Evolutionary conservation across 768 basidiomycete genomes (phyloP), one percentile per base, ranked within the genome.

Genomic region (Leucocoprinus leucothites): DNA sequence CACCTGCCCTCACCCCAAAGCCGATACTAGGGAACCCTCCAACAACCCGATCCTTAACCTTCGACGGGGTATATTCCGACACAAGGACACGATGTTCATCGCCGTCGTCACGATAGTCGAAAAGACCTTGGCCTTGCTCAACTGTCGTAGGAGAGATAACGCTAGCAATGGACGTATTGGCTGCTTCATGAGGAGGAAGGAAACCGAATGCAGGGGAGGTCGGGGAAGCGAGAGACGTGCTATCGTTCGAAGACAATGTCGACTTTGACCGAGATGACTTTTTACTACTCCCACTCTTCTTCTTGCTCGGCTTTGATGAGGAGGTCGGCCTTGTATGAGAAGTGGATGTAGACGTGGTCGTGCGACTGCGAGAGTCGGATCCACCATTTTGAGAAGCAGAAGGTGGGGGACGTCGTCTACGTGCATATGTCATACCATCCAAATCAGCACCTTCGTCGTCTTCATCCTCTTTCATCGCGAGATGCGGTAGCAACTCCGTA

Each of bases 361-460:
- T 86, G 28, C 81, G 77, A 3, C 84, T 86, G 34, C 77, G 80
- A 3, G 82, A 84, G 56, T 84, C 82, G 0, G 86, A 87, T 22
- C 77, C 80, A 28, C 74, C 73, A 9, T 67, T 60, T 19, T 25
- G 13, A 22, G 63, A 67, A 3, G 63, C 65, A 19, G 42, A 35
- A 0, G 45, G 24, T 26, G 48, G 40, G 2, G 71, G 64, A 0
- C 64, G 67, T 14, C 69, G 65, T 41, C 68, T 71, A 36, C 75
- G 72, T 5, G 78, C 62, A 64, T 87, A 87, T 9, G 78, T 57
- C 40, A 73, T 76, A 1, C 80, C 86, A 40, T 80, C 86, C 18
- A 88, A 71, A 67, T 89, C 86, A 0, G 82, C 84, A 16, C 69
- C 72, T 1, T 73, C 76, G 22, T 82, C 83, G 21, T 76, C 74